Percentiles rank a stretch among this genome's conserved stretches.
These are phyloP conservation scores for Scytalidium sp. DNA, from an alignment of 2,329 filamentous ascomycete species.

Conservation along the genomic window DNA sequence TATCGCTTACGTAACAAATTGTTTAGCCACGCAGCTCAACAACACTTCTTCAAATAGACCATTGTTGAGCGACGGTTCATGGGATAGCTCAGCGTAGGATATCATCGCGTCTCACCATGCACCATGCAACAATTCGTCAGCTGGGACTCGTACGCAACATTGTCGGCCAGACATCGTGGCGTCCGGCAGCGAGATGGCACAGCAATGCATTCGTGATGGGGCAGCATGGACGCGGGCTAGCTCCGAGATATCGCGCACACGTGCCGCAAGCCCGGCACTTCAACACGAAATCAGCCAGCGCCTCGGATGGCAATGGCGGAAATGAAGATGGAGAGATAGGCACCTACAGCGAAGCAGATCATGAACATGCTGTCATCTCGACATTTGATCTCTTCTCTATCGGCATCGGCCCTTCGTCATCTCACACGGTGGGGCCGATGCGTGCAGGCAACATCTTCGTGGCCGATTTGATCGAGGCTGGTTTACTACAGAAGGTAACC, in stretches of 20 bases:
- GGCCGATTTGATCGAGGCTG: constrained; percentile 42
- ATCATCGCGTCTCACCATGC: constrained; percentile 17
- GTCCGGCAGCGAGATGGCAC: background rate
- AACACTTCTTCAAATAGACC: too few relatives aligned
- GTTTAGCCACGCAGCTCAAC: too few relatives aligned
- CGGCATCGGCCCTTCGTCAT: constrained; percentile 49
- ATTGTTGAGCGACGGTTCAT: too few relatives aligned
- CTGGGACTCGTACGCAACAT: constrained; percentile 19
- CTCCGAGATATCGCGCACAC: constrained; percentile 2
- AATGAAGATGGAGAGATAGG: constrained; percentile 32
- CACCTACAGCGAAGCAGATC: constrained; percentile 46
- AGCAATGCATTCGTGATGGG: background rate
- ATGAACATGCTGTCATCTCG: constrained; percentile 50
- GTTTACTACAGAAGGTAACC: constrained; percentile 41
- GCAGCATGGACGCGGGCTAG: background rate
- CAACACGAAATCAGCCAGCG: constrained; percentile 9
- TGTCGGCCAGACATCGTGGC: constrained; percentile 6
- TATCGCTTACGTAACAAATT: too few relatives aligned
- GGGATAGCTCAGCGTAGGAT: too few relatives aligned
- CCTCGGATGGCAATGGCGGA: background rate
- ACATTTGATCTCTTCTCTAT: constrained; percentile 51
- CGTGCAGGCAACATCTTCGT: constrained; percentile 50
- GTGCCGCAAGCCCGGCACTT: constrained; percentile 15
- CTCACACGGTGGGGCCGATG: constrained; percentile 50
- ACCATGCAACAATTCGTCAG: constrained; percentile 19